phyloP scores from a whole-genome alignment of 2,329 filamentous ascomycete genomes.

The Aspergillus sp. region DNA sequence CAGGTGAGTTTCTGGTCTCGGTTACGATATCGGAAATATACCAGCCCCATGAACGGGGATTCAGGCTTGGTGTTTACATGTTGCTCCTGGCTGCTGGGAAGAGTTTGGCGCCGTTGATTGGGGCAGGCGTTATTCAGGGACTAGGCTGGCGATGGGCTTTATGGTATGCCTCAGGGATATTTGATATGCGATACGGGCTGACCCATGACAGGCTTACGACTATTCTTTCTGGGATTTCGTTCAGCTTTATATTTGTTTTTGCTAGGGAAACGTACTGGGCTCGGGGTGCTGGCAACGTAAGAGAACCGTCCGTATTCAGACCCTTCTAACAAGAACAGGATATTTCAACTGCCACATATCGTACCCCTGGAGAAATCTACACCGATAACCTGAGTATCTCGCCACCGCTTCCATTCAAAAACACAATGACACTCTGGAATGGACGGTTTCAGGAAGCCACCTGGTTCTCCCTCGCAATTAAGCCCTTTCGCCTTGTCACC shows the following conservation, averaged over 20 bases:
- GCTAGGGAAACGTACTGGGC: conserved; percentile 7
- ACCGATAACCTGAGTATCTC: conserved; percentile 2
- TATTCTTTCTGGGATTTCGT: neutral
- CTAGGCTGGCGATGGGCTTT: conserved; percentile 6
- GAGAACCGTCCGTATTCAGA: neutral
- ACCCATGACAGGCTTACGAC: neutral
- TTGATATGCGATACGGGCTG: neutral
- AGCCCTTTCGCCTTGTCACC: neutral
- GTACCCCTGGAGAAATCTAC: neutral
- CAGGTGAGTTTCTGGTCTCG: conserved; percentile 1
- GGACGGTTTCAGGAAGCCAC: neutral
- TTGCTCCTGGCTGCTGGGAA: conserved; percentile 2
- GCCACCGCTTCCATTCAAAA: neutral
- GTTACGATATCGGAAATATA: conserved; percentile 6
- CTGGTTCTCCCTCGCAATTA: neutral
- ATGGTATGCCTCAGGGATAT: neutral
- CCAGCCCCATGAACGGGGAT: conserved; percentile 2
- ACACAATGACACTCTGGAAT: neutral
- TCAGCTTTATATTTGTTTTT: neutral
- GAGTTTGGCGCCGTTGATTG: conserved; percentile 1
- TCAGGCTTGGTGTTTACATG: conserved; percentile 7
- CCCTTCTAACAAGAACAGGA: neutral
- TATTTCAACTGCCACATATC: rapidly evolving
- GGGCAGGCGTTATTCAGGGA: neutral
- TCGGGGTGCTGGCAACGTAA: neutral